Conservation (phyloP, 2,329 filamentous ascomycete genomes). For the Tolypocladium guangdongense region DNA sequence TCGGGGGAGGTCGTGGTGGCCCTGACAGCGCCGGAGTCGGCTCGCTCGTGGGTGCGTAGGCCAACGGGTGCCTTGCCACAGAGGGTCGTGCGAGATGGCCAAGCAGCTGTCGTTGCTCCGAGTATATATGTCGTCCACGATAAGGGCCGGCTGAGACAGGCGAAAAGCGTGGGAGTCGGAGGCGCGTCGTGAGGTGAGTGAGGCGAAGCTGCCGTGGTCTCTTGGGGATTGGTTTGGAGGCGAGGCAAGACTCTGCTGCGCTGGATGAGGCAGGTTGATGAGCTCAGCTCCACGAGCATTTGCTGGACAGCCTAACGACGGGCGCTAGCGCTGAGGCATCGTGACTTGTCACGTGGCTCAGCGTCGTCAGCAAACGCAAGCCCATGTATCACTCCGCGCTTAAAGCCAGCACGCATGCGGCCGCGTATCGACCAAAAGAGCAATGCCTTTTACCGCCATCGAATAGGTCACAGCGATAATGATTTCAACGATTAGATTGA, state of each 20-base stretch:
- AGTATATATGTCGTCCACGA: neutral
- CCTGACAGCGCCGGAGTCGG: neutral
- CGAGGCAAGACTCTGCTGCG: neutral
- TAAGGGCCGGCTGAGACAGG: neutral
- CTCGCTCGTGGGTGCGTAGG: neutral
- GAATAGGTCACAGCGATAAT: too few relatives aligned
- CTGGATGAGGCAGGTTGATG: neutral
- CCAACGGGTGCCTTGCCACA: neutral
- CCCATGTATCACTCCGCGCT: too few relatives aligned
- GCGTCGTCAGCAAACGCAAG: neutral
- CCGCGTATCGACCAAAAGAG: too few relatives aligned
- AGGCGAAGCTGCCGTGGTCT: neutral
- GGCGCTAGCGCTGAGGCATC: neutral
- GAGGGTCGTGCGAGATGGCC: neutral
- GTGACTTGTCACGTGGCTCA: neutral
- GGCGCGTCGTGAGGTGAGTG: neutral
- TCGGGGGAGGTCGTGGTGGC: neutral
- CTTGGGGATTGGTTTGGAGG: neutral
- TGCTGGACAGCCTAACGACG: neutral
- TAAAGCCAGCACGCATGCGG: too few relatives aligned
- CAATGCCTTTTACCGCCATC: too few relatives aligned
- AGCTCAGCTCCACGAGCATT: neutral
- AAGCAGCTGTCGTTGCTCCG: neutral
- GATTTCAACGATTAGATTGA: too few relatives aligned
- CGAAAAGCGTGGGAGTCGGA: neutral